Evolutionary conservation across 1,139 yeast genomes (phyloP), one percentile per base, ranked within the genome.

Genomic region (Kodamaea plutei): DNA sequence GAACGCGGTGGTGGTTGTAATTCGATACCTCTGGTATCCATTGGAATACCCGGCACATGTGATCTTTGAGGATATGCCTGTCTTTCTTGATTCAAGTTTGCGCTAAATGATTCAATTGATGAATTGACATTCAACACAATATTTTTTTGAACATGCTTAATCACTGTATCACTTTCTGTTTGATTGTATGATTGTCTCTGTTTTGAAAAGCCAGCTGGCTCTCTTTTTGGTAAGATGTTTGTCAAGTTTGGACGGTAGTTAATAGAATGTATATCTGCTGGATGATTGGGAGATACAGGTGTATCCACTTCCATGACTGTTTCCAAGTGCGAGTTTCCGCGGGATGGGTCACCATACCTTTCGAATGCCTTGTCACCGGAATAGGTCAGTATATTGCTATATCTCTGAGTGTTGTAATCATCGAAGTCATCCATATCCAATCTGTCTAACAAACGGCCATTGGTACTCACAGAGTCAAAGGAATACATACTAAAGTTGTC

Each of bases 391-490:
- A 45, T 34, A 15, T 54, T 38, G 31, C 67, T 60, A 34, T 53
- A 54, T 15, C n/a, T n/a, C 63, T 41, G 24, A 45, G 45, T 27
- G 46, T 41, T 45, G 26, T 35, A 41, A 3, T 36, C 47, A 9
- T 44, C 48, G 6, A 31, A 38, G 31, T 48, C 50, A 25, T 37
- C 44, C 31, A 44, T 38, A 20, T 41, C 73, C 30, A 67, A 48
- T 8, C 72, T 53, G 38, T 68, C 73, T 12, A 68, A 47, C 20
- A 68, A 50, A 26, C 72, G 43, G 5, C 71, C 72, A 37, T 51
- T 62, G 20, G 73, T 67, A 33, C 68, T 56, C 6, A 66, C 69
- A 3, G 72, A 65, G 29, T 67, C 73, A 36, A 66, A 68, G 8
- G 72, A 64, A 43, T 64, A 66, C 12, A 68, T 45, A 35, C 68